Base-by-base conservation (phyloP, 768 basidiomycete species). In the Lactifluus volemus region DNA sequence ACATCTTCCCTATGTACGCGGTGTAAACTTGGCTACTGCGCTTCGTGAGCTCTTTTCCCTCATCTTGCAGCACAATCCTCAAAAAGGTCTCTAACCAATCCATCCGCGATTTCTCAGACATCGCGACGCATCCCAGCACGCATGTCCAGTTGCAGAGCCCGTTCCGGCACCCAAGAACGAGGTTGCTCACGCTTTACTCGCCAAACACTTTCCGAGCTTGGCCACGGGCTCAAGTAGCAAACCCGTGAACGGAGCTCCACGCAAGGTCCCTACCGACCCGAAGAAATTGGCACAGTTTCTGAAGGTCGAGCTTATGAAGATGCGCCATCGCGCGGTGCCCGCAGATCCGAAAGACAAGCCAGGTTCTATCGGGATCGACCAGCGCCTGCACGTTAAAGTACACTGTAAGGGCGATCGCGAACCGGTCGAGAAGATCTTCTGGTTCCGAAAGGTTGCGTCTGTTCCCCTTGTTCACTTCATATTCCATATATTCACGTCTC, bases 271-370 rank as follows among this genome's bases (percentile, higher is more conserved):
- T 6, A 76, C 75, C 12, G 80, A 84, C 65, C 78, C 83, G 8
- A 76, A 73, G 56, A 84, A 84, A 65, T 69, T 79, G 21, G 81
- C 78, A 1, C 80, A 83, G 63, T 70, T 77, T 60, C 77, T 78
- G 58, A 83, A 81, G 66, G 68, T 90, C 17, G 81, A 84, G 67
- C 68, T 85, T 5, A 88, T 92, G 80, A 88, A 83, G 68, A 80
- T 92, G 79, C 83, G 84, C 56, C 88, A 87, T 68, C 78, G 75
- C 42, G 91, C 91, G 11, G 66, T 74, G 45, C 81, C 88, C 3
- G 82, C 75, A 8, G 84, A 91, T 66, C 76, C 80, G 19, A 83
- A 79, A 66, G 83, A 86, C 68, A 79, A 74, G 54, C 55, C 71
- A 1, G 73, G 76, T 11, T 71, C 73, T 15, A 70, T 82, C 1